A percentile compares a stretch with the other conserved stretches of the same genome.
Conservation (phyloP, 805 yeast species). For the Teunomyces kruisii region DNA sequence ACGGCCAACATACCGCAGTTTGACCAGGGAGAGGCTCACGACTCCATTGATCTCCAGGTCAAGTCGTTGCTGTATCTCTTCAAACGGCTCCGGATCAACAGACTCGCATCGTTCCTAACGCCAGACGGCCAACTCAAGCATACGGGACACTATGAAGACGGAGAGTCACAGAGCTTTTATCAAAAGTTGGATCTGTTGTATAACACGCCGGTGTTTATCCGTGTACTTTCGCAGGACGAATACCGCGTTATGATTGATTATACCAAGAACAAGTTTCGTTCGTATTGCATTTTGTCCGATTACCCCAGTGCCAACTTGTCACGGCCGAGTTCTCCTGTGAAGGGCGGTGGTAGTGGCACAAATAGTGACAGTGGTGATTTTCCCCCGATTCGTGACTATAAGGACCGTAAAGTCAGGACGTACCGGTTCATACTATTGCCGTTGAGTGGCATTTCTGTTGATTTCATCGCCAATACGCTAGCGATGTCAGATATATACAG, state of each 20-base stretch:
- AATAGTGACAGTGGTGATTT: slow-evolving; percentile 8
- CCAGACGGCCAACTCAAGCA: slow-evolving; percentile 18
- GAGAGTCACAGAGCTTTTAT: slow-evolving; percentile 3
- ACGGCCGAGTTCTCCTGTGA: slow-evolving; percentile 20
- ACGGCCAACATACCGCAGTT: slow-evolving; percentile 11
- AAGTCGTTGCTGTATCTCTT: slow-evolving; percentile 59
- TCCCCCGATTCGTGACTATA: slow-evolving; percentile 23
- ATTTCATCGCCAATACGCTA: slow-evolving; percentile 25
- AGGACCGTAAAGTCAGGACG: slow-evolving; percentile 18
- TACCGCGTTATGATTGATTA: slow-evolving; percentile 68
- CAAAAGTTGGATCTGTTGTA: slow-evolving; percentile 56
- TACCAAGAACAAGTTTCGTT: slow-evolving; percentile 63
- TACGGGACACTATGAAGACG: slow-evolving; percentile 7
- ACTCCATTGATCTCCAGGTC: slow-evolving; percentile 61
- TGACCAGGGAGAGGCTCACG: slow-evolving; percentile 25
- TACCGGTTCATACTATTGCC: slow-evolving; percentile 25
- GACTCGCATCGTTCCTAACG: slow-evolving; percentile 42
- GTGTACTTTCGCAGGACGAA: slow-evolving; percentile 49
- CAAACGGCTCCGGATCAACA: slow-evolving; percentile 47
- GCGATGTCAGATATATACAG: slow-evolving; percentile 51
- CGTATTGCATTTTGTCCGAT: slow-evolving; percentile 55
- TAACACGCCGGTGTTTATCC: slow-evolving; percentile 46
- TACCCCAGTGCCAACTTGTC: slow-evolving; percentile 35
- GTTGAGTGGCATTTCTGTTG: slow-evolving; percentile 14
- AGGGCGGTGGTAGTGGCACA: slow-evolving; percentile 13